Percentiles rank a stretch among this genome's conserved stretches.
phyloP scores from a whole-genome alignment of 495 filamentous ascomycete genomes.

The Pyrenula aspistea region DNA sequence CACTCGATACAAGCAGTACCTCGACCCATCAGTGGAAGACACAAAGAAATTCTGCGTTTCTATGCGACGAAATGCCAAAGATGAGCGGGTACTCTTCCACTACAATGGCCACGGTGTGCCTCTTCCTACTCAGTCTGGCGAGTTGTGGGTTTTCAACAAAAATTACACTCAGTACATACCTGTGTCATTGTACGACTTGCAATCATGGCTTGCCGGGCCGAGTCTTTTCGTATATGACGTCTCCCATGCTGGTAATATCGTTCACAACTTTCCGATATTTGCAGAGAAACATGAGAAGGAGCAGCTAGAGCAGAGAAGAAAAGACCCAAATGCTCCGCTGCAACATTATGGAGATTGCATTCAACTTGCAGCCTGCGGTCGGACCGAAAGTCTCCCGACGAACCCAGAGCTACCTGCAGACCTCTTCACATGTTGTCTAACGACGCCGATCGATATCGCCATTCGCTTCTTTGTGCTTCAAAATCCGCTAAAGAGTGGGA shows the following conservation, averaged over 20 bases:
- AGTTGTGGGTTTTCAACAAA: constrained; percentile 99
- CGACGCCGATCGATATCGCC: constrained; percentile 93
- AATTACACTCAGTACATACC: constrained; percentile 99
- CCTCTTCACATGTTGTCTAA: constrained; percentile 91
- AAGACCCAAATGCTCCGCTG: constrained; percentile 61
- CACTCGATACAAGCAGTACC: constrained; percentile 90
- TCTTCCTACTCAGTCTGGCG: constrained; percentile 85
- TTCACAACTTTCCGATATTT: constrained; percentile 86
- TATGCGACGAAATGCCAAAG: constrained; percentile 80
- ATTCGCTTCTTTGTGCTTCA: constrained; percentile 89
- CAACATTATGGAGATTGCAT: constrained; percentile 69
- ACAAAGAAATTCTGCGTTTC: constrained; percentile 91
- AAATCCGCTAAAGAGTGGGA: constrained; percentile 65
- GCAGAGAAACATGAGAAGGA: constrained; percentile 88
- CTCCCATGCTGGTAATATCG: constrained; percentile 88
- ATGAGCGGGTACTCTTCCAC: constrained; percentile 89
- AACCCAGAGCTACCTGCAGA: constrained; percentile 91
- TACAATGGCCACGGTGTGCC: constrained; percentile 99
- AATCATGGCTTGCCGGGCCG: constrained; percentile 89
- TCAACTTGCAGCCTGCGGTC: constrained; percentile 82
- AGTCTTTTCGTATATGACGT: constrained; percentile 97
- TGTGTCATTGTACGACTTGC: constrained; percentile 89
- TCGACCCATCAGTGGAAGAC: constrained; percentile 93
- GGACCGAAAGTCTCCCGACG: constrained; percentile 87
- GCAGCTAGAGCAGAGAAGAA: constrained; percentile 55